Evolutionary conservation across 148 eudicot genomes (phyloP), one percentile per base, ranked within the genome.

Genomic region (Chenopodium quinoa): DNA sequence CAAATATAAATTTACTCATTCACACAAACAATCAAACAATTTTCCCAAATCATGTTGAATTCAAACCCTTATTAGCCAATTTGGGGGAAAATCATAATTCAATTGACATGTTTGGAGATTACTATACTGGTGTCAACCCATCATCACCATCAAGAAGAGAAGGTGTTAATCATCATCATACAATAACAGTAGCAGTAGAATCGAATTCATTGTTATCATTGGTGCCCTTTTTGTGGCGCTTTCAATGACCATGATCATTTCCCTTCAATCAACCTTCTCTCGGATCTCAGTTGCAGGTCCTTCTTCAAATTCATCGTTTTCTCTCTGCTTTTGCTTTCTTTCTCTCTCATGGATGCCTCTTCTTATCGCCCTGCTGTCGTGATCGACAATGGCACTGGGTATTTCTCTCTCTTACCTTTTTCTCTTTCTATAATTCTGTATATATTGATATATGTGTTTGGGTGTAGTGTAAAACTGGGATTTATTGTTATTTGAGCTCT

Each of bases 311-410:
- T 46, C 71, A 5, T 44, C 71, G 47, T 73, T 48, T 68, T 72
- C 79, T 52, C 62, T 70, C 60, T 79, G 71, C 19, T 25, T 40
- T 40, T 40, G 44, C 25, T 17, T 73, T 64, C 13, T 79, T 84
- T 77, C 40, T 79, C 58, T 74, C 77, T 64, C 40, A 93, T 93
- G 97, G 96, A 93, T 90, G 87, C 90, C 34, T 84, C 94, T 81
- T 75, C 86, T 29, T 89, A 92, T 86, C 95, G 97, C 60, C 98
- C 98, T 2, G 95, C 98, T 62, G 90, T 93, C 47, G 98, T 95
- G 56, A 91, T 95, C 81, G 98, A 95, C 76, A 95, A 95, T 82
- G 98, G 98, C 85, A 95, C 98, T 78, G 97, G 98, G 97, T 94
- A 90, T 52, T 9, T 65, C 4, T 34, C 67, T 32, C 2, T 74